Evolutionary conservation across 139 green algal genomes (phyloP).

Genomic region (Astrephomene gubernaculifera): DNA sequence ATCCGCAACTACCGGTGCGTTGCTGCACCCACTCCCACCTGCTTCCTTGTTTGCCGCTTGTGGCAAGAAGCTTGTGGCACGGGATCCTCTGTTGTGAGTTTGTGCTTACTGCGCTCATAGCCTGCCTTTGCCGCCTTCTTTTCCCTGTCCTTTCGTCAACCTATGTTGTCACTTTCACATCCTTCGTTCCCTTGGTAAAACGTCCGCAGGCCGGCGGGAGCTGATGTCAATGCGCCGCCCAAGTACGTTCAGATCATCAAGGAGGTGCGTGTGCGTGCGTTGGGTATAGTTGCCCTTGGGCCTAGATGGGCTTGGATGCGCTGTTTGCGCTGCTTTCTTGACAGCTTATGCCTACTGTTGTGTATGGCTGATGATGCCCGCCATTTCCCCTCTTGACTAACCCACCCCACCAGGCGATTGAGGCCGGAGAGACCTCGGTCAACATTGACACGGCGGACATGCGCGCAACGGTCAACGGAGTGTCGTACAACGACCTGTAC

Average conservation of each 20-base stretch:
- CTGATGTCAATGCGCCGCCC: constrained; percentile 61
- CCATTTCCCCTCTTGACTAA: constrained; percentile 49
- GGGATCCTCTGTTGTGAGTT: too few relatives aligned
- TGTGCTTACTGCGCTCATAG: too few relatives aligned
- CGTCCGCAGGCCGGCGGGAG: neutral
- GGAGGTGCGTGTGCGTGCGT: constrained; percentile 45
- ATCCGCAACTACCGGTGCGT: constrained; percentile 67
- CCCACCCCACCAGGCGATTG: neutral
- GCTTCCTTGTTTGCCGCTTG: too few relatives aligned
- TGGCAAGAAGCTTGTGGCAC: too few relatives aligned
- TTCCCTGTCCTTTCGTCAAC: too few relatives aligned
- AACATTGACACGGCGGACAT: constrained; percentile 93
- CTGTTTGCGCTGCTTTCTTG: neutral
- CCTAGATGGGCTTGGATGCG: neutral
- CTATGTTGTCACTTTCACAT: too few relatives aligned
- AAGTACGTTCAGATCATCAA: constrained; percentile 66
- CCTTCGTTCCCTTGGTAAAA: too few relatives aligned
- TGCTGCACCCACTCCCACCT: too few relatives aligned
- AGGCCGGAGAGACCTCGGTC: constrained; percentile 27
- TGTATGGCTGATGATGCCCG: too few relatives aligned
- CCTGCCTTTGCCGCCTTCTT: too few relatives aligned
- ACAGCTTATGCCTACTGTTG: too few relatives aligned
- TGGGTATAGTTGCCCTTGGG: neutral
- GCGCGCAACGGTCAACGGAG: neutral
- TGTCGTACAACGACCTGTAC: constrained; percentile 14